Conservation (phyloP, 1,284 basidiomycete species). For the Cerrena zonata region DNA sequence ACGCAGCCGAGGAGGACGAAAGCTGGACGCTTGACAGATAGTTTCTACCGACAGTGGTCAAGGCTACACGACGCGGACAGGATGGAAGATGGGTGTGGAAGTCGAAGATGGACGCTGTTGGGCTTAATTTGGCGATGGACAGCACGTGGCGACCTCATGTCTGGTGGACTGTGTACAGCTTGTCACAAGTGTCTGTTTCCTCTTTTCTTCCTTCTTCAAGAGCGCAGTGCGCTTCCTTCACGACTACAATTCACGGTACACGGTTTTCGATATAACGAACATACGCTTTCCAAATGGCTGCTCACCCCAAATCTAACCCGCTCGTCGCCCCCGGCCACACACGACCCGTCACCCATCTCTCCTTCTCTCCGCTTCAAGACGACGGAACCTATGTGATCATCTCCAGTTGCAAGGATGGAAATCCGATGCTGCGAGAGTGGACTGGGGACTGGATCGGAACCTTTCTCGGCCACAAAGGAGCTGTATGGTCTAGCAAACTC, state of each 20-base stretch:
- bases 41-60: too few relatives aligned
- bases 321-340: slow-evolving; percentile 78
- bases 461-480: slow-evolving; percentile 97
- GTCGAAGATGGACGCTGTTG: too few relatives aligned
- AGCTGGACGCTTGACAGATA: too few relatives aligned
- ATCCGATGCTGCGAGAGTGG: slow-evolving; percentile 94
- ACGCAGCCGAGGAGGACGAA: too few relatives aligned
- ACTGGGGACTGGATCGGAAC: slow-evolving; percentile 99
- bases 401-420: slow-evolving; percentile 94
- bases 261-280: slow-evolving; percentile 10
- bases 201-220: slow-evolving; percentile 33
- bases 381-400: slow-evolving; percentile 84
- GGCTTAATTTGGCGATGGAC: neutral
- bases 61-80: too few relatives aligned
- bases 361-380: slow-evolving; percentile 80
- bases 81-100: too few relatives aligned
- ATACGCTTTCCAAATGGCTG: slow-evolving; percentile 19
- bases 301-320: slow-evolving; percentile 59
- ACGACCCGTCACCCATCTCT: slow-evolving; percentile 88
- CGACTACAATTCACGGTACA: slow-evolving; percentile 25
- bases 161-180: neutral
- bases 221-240: slow-evolving; percentile 55
- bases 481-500: slow-evolving; percentile 95
- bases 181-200: slow-evolving; percentile 6
- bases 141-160: slow-evolving; percentile 6